Evolutionary conservation across 202 grass and related monocot genomes (phyloP).

Genomic region (Zoysia matrella): DNA sequence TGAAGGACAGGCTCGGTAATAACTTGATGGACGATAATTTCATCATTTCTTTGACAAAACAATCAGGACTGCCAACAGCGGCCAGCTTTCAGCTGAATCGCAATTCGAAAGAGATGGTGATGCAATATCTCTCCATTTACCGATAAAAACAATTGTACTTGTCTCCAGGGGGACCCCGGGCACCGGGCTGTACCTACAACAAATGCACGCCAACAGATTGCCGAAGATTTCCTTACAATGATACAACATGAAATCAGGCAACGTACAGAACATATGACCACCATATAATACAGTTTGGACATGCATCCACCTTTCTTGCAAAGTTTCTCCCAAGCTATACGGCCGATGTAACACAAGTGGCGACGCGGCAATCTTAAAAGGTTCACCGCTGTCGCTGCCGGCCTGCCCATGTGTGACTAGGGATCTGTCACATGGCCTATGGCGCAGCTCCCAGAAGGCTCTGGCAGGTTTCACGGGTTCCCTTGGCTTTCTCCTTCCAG

Average conservation of each 20-base stretch:
- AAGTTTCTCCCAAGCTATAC: neutral
- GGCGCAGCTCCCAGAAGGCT: slow-evolving; percentile 44
- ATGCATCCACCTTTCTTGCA: slow-evolving; percentile 6
- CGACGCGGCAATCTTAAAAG: slow-evolving; percentile 33
- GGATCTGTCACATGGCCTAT: neutral
- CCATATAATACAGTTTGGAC: neutral
- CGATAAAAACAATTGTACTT: too few species aligned
- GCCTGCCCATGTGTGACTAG: neutral
- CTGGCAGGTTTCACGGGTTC: slow-evolving; percentile 8
- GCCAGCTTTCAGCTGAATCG: too few species aligned
- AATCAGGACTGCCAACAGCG: too few species aligned
- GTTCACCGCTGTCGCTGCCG: neutral
- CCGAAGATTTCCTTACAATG: neutral
- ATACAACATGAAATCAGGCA: slow-evolving; percentile 1
- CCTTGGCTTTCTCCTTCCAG: slow-evolving; percentile 73
- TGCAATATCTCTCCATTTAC: too few species aligned
- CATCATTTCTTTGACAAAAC: too few species aligned
- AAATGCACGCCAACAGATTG: too few species aligned
- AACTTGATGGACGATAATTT: too few species aligned
- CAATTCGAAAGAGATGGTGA: too few species aligned
- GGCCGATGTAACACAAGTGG: neutral
- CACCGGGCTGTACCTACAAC: too few species aligned
- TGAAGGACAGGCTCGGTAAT: too few species aligned
- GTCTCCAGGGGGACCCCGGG: too few species aligned
- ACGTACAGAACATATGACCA: neutral